phyloP scores from a whole-genome alignment of 225 moss, liverwort and hornwort species.

The Marchantia paleacea region DNA sequence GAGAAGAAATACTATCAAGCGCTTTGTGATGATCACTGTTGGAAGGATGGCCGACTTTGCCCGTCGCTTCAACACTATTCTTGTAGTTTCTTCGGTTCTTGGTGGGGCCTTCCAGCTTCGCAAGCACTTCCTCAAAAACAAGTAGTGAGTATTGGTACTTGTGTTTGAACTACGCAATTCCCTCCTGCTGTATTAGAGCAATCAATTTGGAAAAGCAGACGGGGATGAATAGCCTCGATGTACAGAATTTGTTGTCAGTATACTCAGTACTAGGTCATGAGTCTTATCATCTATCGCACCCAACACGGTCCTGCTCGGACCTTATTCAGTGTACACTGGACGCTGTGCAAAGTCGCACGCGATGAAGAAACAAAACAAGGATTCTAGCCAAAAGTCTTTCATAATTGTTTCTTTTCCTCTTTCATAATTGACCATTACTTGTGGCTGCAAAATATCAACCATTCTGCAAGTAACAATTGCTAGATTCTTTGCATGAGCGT shows the following conservation, averaged over 20 bases:
- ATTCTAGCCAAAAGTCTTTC: no score
- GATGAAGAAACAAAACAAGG: no score
- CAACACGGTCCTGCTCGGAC: no score
- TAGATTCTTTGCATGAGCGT: no score
- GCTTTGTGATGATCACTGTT: conserved; percentile 34
- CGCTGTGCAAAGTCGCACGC: no score
- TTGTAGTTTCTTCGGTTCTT: conserved; percentile 62
- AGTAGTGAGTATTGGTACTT: conserved; percentile 6
- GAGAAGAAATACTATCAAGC: conserved; percentile 27
- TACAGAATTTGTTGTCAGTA: neutral
- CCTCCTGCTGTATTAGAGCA: neutral
- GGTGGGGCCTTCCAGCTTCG: conserved; percentile 63
- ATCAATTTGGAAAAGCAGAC: neutral
- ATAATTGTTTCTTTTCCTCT: no score
- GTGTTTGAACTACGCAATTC: neutral
- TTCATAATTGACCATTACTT: no score
- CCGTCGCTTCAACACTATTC: conserved; percentile 73
- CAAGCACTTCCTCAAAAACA: conserved; percentile 50
- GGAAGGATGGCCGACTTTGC: conserved; percentile 69
- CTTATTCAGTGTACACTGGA: no score
- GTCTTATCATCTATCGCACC: neutral
- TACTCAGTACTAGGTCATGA: neutral
- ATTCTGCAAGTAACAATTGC: no score
- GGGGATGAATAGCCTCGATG: neutral
- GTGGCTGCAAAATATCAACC: no score